These are phyloP conservation scores for Cyberlindnera meyerae DNA, from an alignment of 805 yeast genomes.

Conservation along the genomic window DNA sequence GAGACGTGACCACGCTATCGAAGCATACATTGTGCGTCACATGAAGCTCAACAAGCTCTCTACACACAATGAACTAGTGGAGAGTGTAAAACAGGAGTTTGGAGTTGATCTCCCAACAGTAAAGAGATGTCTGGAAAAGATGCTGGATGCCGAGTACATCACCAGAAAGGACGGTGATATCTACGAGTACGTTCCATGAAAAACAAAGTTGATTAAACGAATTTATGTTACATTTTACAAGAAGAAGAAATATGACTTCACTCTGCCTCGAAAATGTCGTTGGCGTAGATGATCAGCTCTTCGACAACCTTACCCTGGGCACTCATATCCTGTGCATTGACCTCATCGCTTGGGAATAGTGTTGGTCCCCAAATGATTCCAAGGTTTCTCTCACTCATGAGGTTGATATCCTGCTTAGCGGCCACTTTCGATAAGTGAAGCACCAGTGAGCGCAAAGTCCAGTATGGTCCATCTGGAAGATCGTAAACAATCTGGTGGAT, in stretches of 20 bases:
- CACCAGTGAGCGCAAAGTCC: constrained; percentile 77
- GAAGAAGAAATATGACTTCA: no score
- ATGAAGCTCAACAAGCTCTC: constrained; percentile 14
- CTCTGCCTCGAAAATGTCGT: constrained; percentile 72
- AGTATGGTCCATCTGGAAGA: constrained; percentile 91
- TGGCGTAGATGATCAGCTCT: constrained; percentile 77
- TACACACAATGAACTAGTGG: constrained; percentile 13
- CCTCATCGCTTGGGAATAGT: constrained; percentile 61
- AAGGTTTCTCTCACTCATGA: constrained; percentile 78
- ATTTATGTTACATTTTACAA: no score
- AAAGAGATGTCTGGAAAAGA: constrained; percentile 11
- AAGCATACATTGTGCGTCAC: constrained; percentile 19
- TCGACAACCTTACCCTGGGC: constrained; percentile 76
- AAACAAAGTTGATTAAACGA: background rate
- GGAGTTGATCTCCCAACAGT: constrained; percentile 5
- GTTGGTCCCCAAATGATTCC: constrained; percentile 97
- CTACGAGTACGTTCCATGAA: constrained; percentile 20
- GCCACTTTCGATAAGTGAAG: constrained; percentile 81
- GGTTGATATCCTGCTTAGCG: constrained; percentile 53
- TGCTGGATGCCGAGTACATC: constrained; percentile 14
- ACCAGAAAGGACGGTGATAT: constrained; percentile 7
- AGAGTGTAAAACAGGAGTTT: constrained; percentile 7
- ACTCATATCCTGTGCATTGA: constrained; percentile 68
- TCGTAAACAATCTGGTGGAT: constrained; percentile 85
- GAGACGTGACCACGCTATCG: no score